A percentile compares a stretch with the other conserved stretches of the same genome.
These are phyloP conservation scores for Candolleomyces eurysporus DNA, from an alignment of 768 basidiomycete genomes.

Conservation along the genomic window DNA sequence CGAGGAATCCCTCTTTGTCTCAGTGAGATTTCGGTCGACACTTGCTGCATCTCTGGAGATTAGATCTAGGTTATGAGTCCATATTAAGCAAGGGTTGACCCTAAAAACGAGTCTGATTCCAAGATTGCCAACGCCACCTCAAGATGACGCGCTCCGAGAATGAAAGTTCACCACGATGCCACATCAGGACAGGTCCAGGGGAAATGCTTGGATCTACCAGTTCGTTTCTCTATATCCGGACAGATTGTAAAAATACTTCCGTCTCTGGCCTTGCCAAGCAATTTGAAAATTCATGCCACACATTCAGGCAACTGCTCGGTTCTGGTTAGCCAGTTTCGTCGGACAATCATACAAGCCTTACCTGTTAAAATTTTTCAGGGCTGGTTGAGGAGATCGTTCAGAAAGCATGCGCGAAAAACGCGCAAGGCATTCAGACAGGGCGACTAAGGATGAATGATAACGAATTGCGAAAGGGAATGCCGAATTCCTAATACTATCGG, in stretches of 20 bases:
- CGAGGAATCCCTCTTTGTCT: conserved; percentile 2
- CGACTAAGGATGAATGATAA: not conserved
- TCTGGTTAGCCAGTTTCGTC: not conserved
- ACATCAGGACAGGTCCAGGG: too few species aligned
- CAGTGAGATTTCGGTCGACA: not conserved
- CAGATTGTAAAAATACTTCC: conserved; percentile 1
- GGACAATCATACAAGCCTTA: not conserved
- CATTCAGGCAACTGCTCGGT: not conserved
- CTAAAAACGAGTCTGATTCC: not conserved
- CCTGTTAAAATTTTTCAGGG: too few species aligned
- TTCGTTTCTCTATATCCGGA: not conserved
- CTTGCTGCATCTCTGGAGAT: not conserved
- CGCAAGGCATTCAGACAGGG: not conserved
- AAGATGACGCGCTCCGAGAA: not conserved
- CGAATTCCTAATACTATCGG: not conserved
- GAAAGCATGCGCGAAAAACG: not conserved
- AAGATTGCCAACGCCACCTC: conserved; percentile 3
- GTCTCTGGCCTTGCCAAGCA: not conserved
- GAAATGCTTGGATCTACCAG: not conserved
- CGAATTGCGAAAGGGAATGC: not conserved
- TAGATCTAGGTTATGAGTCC: conserved; percentile 1
- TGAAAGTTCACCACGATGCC: too few species aligned
- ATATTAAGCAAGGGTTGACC: conserved; percentile 3
- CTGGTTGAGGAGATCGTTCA: not conserved
- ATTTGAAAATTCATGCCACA: not conserved